phyloP scores from a whole-genome alignment of 805 yeast species.

The Saturnispora halmiae region DNA sequence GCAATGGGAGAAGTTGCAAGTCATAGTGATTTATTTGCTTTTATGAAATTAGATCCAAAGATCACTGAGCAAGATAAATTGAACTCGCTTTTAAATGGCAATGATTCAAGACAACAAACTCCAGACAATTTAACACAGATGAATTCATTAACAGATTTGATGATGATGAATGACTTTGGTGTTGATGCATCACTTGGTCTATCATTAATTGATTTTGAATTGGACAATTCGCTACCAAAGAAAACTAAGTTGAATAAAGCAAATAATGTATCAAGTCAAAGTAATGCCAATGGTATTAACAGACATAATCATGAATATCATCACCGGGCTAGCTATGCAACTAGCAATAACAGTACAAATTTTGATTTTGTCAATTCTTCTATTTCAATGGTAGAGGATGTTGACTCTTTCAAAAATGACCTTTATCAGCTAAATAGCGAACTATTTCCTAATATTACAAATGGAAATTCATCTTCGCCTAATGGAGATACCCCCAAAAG shows the following conservation, averaged over 20 bases:
- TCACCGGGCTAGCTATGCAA: slow-evolving; percentile 8
- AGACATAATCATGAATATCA: slow-evolving; percentile 8
- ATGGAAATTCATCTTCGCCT: neutral
- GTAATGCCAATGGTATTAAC: neutral
- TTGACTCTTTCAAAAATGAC: neutral
- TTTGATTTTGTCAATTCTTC: slow-evolving; percentile 1
- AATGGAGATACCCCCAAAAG: neutral
- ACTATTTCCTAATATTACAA: neutral
- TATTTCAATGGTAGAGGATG: neutral
- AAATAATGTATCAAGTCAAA: neutral
- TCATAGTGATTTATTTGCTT: slow-evolving; percentile 12
- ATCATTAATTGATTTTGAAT: slow-evolving; percentile 49
- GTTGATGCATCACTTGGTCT: slow-evolving; percentile 76
- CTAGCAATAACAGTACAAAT: neutral
- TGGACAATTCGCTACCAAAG: slow-evolving; percentile 17
- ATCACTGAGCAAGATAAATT: slow-evolving; percentile 15
- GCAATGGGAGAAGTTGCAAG: slow-evolving; percentile 3
- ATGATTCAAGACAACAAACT: neutral
- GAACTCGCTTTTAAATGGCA: slow-evolving; percentile 12
- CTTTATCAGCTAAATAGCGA: slow-evolving; percentile 5
- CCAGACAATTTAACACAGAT: slow-evolving; percentile 4
- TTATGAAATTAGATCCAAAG: slow-evolving; percentile 12
- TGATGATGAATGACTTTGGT: slow-evolving; percentile 47
- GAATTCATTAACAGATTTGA: slow-evolving; percentile 25
- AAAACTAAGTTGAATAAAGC: slow-evolving; percentile 10